Evolutionary conservation across 306 rosid species (phyloP).

Genomic region (Malus sylvestris): DNA sequence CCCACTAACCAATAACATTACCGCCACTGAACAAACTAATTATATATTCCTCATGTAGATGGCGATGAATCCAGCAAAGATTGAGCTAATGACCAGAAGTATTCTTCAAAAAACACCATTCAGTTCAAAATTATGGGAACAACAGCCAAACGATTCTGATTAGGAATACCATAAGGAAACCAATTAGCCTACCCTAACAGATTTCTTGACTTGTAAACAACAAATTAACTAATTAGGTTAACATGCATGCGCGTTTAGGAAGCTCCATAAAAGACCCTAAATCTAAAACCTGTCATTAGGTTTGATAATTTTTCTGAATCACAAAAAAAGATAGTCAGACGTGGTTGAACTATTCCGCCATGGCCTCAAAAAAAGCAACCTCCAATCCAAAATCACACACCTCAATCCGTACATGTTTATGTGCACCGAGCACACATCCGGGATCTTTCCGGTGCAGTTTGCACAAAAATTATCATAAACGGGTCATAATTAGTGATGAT

Average conservation of each 20-base stretch:
- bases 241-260: not conserved
- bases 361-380: constrained; percentile 29
- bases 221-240: not conserved
- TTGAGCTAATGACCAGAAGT: too few relatives aligned
- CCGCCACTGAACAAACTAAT: too few relatives aligned
- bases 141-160: too few relatives aligned
- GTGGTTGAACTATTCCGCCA: constrained; percentile 1
- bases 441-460: constrained; percentile 64
- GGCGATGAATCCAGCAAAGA: too few relatives aligned
- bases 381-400: constrained; percentile 7
- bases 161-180: not conserved
- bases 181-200: not conserved
- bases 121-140: not conserved
- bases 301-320: not conserved
- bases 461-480: constrained; percentile 33
- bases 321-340: not conserved
- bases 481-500: not conserved
- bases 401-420: constrained; percentile 37
- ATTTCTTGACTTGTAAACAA: not conserved
- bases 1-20: too few relatives aligned
- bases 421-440: constrained; percentile 58
- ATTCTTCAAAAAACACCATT: too few relatives aligned
- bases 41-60: too few relatives aligned
- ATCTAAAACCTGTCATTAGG: not conserved
- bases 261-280: constrained; percentile 9